Percentiles rank a stretch among this genome's conserved stretches.
Conservation (phyloP, 371 early-diverging fungal genomes). For the Rhizopus sp. region DNA sequence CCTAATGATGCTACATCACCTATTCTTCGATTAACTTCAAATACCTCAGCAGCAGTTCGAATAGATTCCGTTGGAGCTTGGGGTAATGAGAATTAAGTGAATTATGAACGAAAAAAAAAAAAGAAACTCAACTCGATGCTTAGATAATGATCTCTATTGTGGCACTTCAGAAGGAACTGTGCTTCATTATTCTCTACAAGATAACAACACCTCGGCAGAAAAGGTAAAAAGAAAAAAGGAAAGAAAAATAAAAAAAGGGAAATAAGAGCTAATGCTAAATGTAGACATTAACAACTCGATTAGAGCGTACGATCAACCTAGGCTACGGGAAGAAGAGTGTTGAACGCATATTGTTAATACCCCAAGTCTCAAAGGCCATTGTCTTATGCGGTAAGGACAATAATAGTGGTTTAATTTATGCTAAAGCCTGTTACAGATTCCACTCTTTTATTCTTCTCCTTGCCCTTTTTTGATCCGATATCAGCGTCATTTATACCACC, state of each 20-base stretch:
- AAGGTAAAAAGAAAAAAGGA: conserved; percentile 41
- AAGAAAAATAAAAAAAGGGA: background rate
- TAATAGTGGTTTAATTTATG: background rate
- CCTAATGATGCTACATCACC: conserved; percentile 18
- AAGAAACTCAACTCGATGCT: conserved; percentile 4
- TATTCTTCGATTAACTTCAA: conserved; percentile 26
- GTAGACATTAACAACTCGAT: conserved; percentile 46
- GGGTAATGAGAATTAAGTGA: conserved; percentile 49
- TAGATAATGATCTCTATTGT: conserved; percentile 69
- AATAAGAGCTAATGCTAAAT: background rate
- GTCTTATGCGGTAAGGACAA: conserved; percentile 67
- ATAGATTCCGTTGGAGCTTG: conserved; percentile 59
- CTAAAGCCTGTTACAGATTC: conserved; percentile 45
- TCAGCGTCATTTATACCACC: conserved; percentile 52
- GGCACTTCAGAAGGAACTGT: conserved; percentile 78
- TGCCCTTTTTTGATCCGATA: conserved; percentile 65
- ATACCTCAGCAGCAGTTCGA: conserved; percentile 8
- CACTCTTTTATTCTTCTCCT: conserved; percentile 62
- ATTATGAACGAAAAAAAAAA: no score
- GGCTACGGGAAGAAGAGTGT: conserved; percentile 68
- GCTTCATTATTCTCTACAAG: conserved; percentile 64
- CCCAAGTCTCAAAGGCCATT: conserved; percentile 72
- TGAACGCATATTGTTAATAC: conserved; percentile 66
- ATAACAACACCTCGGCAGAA: conserved; percentile 18
- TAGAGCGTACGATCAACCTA: conserved; percentile 54